phyloP scores from a whole-genome alignment of 495 filamentous ascomycete genomes.

The Aspergillus funiculosus region DNA sequence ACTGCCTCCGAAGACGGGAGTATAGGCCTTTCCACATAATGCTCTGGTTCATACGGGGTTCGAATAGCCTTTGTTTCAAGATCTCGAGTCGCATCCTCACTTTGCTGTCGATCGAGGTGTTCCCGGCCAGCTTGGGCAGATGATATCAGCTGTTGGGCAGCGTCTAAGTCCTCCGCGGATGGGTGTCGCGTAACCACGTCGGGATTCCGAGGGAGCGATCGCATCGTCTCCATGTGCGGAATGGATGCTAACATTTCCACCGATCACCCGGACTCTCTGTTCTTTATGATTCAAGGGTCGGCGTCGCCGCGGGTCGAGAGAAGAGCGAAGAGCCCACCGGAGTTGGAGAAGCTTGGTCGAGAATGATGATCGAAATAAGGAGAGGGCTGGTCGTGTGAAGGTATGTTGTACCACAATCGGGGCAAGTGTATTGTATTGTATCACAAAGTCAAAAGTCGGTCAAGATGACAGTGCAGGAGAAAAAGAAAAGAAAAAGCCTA shows the following conservation, averaged over 20 bases:
- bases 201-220: slow-evolving; percentile 31
- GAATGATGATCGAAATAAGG: slow-evolving; percentile 22
- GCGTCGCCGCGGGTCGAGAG: slow-evolving; percentile 2
- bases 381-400: slow-evolving; percentile 23
- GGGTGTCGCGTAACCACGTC: slow-evolving; percentile 36
- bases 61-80: slow-evolving; percentile 10
- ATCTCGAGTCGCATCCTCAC: slow-evolving; percentile 15
- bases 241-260: slow-evolving; percentile 40
- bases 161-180: slow-evolving; percentile 43
- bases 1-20: slow-evolving; percentile 6
- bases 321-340: slow-evolving; percentile 4
- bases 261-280: slow-evolving; percentile 1
- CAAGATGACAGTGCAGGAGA: slow-evolving; percentile 30
- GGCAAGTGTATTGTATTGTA: slow-evolving; percentile 33
- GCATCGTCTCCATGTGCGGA: slow-evolving; percentile 39
- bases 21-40: slow-evolving; percentile 9
- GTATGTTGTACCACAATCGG: slow-evolving; percentile 37
- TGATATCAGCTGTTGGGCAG: slow-evolving; percentile 44
- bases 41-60: slow-evolving; percentile 13
- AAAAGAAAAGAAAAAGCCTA: slow-evolving; percentile 23
- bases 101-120: slow-evolving; percentile 30
- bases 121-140: slow-evolving; percentile 42
- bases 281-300: neutral
- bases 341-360: slow-evolving; percentile 3
- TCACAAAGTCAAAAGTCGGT: slow-evolving; percentile 43